Percentiles rank a stretch among this genome's conserved stretches.
Evolutionary conservation across 441 rosid genomes (phyloP).

Genomic region (Populus tomentosa): DNA sequence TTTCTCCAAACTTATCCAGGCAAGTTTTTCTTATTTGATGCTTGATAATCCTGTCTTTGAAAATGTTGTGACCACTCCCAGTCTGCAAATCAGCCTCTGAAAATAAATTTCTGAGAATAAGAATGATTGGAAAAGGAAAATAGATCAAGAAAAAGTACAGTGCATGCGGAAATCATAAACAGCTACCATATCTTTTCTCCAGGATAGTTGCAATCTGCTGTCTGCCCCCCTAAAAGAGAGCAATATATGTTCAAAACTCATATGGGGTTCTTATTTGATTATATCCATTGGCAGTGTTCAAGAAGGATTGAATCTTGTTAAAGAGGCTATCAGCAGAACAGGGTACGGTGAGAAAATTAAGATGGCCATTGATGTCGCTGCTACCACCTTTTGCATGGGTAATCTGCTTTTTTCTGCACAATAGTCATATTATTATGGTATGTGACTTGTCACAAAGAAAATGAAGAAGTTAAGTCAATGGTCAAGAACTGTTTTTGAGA

Average conservation of each 20-base stretch:
- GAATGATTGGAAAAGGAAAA: not conserved
- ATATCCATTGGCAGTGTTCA: conserved; percentile 51
- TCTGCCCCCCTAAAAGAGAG: not conserved
- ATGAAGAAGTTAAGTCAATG: not conserved
- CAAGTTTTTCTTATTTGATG: conserved; percentile 25
- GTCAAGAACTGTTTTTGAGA: conserved; percentile 12
- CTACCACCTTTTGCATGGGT: conserved; percentile 90
- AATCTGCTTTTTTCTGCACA: conserved; percentile 21
- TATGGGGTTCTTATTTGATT: not conserved
- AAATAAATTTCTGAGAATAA: not conserved
- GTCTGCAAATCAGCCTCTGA: not conserved
- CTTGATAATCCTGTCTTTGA: conserved; percentile 14
- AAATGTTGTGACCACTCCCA: not conserved
- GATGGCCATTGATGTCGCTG: conserved; percentile 85
- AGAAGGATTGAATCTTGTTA: conserved; percentile 92
- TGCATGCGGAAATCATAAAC: not conserved
- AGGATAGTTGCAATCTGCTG: not conserved
- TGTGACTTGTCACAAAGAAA: not conserved
- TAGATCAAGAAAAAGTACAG: not conserved
- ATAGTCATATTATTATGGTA: conserved; percentile 9
- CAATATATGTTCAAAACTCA: not conserved
- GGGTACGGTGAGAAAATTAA: conserved; percentile 78
- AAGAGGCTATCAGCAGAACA: conserved; percentile 92
- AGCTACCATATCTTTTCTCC: not conserved
- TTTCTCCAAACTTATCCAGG: conserved; percentile 93